phyloP scores from a whole-genome alignment of 176 grass and related monocot genomes.

The Ampelocalamus luodianensis region DNA sequence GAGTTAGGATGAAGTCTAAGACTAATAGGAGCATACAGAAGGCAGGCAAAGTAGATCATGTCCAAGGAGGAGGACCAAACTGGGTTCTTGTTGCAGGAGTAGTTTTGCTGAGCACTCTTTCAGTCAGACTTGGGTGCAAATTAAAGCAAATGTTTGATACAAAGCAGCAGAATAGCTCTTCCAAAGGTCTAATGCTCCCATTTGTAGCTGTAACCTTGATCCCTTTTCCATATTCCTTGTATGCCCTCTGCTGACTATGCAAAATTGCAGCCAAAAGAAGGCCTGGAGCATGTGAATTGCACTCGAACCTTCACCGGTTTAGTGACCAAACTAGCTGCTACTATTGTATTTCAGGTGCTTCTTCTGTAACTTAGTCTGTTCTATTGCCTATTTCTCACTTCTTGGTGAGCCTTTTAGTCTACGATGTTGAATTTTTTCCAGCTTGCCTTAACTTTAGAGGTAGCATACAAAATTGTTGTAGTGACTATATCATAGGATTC shows the following conservation, averaged over 20 bases:
- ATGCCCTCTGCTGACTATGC: background rate
- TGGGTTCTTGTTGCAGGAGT: constrained; percentile 89
- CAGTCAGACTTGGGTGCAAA: constrained; percentile 83
- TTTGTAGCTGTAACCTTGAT: constrained; percentile 28
- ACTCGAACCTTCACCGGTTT: constrained; percentile 69
- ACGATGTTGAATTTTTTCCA: background rate
- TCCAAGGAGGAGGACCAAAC: constrained; percentile 79
- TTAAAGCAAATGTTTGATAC: constrained; percentile 73
- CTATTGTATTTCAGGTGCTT: constrained; percentile 70
- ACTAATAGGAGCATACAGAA: constrained; percentile 67
- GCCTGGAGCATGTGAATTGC: constrained; percentile 56
- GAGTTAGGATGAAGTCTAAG: constrained; percentile 72
- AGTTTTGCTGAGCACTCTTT: constrained; percentile 80
- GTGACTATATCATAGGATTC: background rate
- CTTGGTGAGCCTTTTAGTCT: background rate
- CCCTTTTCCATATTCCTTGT: constrained; percentile 7
- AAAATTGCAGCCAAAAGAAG: constrained; percentile 65
- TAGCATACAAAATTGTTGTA: constrained; percentile 13
- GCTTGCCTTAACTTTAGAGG: background rate
- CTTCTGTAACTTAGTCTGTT: constrained; percentile 24
- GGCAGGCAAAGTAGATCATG: constrained; percentile 51
- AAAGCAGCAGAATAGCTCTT: constrained; percentile 55
- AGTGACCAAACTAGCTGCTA: constrained; percentile 60
- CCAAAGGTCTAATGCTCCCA: constrained; percentile 64
- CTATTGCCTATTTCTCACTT: constrained; percentile 16